phyloP scores from a whole-genome alignment of 371 early-diverging fungal genomes.

The Nematocida sp. region DNA sequence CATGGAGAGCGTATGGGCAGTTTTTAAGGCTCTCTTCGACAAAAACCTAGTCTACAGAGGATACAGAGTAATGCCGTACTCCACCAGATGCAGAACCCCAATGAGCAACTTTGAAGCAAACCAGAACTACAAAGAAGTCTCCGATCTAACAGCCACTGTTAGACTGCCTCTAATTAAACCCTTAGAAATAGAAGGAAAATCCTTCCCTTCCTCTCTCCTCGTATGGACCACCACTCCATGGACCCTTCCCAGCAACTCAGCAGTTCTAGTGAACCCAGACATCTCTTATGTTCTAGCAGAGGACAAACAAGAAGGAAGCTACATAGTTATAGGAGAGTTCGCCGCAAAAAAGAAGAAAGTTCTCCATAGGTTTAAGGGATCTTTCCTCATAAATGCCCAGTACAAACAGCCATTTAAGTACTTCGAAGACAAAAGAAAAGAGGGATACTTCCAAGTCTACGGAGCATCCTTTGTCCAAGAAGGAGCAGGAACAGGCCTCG shows the following conservation, averaged over 20 bases:
- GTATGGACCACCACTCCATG: slow-evolving; percentile 99
- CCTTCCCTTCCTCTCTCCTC: slow-evolving; percentile 70
- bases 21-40: slow-evolving; percentile 88
- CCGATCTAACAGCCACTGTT: slow-evolving; percentile 86
- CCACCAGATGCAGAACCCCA: slow-evolving; percentile 88
- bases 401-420: slow-evolving; percentile 85
- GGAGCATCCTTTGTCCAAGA: slow-evolving; percentile 85
- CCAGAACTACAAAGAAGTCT: slow-evolving; percentile 96
- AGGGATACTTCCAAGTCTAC: slow-evolving; percentile 78
- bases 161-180: slow-evolving; percentile 74
- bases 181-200: slow-evolving; percentile 72
- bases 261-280: slow-evolving; percentile 81
- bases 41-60: slow-evolving; percentile 95
- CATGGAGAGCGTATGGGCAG: slow-evolving; percentile 99
- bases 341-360: slow-evolving; percentile 69
- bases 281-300: slow-evolving; percentile 88
- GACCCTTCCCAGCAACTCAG: slow-evolving; percentile 95
- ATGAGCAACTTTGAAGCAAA: slow-evolving; percentile 97
- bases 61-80: slow-evolving; percentile 95
- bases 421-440: slow-evolving; percentile 69
- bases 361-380: slow-evolving; percentile 75
- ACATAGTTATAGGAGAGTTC: slow-evolving; percentile 52
- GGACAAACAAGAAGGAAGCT: slow-evolving; percentile 67
- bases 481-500: slow-evolving; percentile 95
- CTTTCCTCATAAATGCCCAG: slow-evolving; percentile 77